These are phyloP conservation scores for Wickerhamiella azyma DNA, from an alignment of 805 yeast genomes.

Conservation along the genomic window DNA sequence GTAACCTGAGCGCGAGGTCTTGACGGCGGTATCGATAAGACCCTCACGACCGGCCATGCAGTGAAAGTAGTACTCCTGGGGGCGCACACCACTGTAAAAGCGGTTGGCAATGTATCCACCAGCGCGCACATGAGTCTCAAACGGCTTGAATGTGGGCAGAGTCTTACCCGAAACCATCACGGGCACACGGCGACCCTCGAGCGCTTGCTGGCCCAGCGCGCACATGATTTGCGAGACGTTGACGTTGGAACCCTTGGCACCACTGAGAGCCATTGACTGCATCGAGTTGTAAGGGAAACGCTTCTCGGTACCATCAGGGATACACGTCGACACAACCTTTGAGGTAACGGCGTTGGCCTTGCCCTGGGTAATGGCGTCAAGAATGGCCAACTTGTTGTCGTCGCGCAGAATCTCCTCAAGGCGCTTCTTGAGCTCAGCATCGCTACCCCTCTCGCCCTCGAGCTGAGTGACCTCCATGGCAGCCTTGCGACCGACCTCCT, in stretches of 20 bases:
- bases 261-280: conserved; percentile 98
- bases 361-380: conserved; percentile 91
- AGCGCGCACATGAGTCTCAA: conserved; percentile 93
- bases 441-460: conserved; percentile 34
- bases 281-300: conserved; percentile 88
- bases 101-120: conserved; percentile 97
- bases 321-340: conserved; percentile 86
- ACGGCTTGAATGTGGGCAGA: conserved; percentile 89
- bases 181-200: conserved; percentile 98
- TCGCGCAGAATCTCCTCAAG: conserved; percentile 92
- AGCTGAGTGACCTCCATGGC: conserved; percentile 91
- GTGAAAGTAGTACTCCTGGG: conserved; percentile 98
- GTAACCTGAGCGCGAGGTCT: conserved; percentile 96
- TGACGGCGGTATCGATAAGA: conserved; percentile 97
- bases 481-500: conserved; percentile 77
- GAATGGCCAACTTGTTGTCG: conserved; percentile 76
- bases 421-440: conserved; percentile 71
- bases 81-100: conserved; percentile 93
- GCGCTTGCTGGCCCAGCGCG: conserved; percentile 94
- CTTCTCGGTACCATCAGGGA: conserved; percentile 93
- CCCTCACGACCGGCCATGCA: conserved; percentile 99
- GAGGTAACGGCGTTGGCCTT: conserved; percentile 87
- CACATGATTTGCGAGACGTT: conserved; percentile 99
- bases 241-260: conserved; percentile 98
- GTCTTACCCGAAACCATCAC: conserved; percentile 98